Percentiles rank a stretch among this genome's conserved stretches.
Conservation (phyloP, 768 basidiomycete species). For the Russula virescens region DNA sequence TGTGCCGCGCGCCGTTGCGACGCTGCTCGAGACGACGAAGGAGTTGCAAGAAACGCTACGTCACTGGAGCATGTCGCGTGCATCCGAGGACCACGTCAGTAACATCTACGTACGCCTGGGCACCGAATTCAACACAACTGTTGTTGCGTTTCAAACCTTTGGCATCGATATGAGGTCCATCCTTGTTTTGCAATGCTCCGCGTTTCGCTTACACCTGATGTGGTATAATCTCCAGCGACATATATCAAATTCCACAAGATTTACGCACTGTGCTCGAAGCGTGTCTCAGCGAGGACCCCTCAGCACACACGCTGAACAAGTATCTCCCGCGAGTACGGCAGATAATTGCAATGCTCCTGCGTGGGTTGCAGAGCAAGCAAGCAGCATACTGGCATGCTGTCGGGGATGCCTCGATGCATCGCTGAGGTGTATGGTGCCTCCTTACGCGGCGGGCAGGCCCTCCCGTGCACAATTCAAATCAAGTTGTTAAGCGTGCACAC, state of each 20-base stretch:
- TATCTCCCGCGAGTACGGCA: constrained; percentile 38
- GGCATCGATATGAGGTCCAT: constrained; percentile 74
- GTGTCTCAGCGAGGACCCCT: constrained; percentile 41
- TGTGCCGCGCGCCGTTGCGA: constrained; percentile 55
- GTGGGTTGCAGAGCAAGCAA: constrained; percentile 40
- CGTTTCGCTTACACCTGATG: constrained; percentile 7
- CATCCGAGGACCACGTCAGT: constrained; percentile 69
- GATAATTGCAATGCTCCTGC: constrained; percentile 36
- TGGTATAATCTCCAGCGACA: constrained; percentile 31
- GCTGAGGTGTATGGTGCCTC: not conserved
- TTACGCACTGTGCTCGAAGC: constrained; percentile 38
- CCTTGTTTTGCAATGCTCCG: constrained; percentile 10
- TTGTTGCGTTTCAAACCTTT: constrained; percentile 66
- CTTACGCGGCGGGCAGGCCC: not conserved
- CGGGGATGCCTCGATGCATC: constrained; percentile 6
- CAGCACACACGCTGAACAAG: constrained; percentile 31
- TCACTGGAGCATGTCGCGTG: constrained; percentile 58
- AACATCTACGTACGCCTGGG: constrained; percentile 87
- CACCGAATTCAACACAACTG: constrained; percentile 79
- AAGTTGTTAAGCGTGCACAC: not conserved
- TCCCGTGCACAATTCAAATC: not conserved
- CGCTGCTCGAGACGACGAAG: constrained; percentile 76
- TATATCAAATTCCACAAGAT: constrained; percentile 35
- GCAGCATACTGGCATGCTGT: constrained; percentile 33
- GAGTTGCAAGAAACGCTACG: constrained; percentile 67